Base-by-base conservation (phyloP, 2,329 filamentous ascomycete species). In the Lachnellula cervina region DNA sequence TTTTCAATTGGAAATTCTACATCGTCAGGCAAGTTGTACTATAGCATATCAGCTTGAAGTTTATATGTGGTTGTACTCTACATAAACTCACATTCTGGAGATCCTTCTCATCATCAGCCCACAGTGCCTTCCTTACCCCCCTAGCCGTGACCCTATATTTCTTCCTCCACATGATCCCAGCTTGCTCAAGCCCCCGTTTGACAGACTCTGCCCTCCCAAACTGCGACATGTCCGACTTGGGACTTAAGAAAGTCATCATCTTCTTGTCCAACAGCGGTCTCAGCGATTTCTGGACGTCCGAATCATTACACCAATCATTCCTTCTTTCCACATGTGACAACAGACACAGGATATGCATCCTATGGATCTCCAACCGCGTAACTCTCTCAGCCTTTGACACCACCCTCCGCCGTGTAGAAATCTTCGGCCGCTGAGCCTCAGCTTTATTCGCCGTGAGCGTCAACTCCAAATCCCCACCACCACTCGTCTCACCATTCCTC, bases 281-380 rank as follows among this genome's bases (percentile, higher is more conserved):
- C 42, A 96, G 72, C n/a, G 72, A 73, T 42, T 76, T 79, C 68
- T 96, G 90, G 8, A 89, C 81, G 55, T 79, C 73, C 14, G 74
- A 65, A 67, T 93, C 87, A 66, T 96, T 96, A 73, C 92, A 97
- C 90, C 93, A 97, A 53, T 81, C 76, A 68, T 97, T 99, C 54
- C 92, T 84, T 55, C 83, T 77, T 62, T 88, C 81, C 16, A 86
- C 80, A 70, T 97, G 90, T 9, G 84, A 83, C 16, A 99, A 72
- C 2, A 99, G 77, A 68, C 90, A 96, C 14, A 97, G 74, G 0
- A 97, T 62, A 72, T 99, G 92, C 59, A 85, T 77, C 71, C 93
- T 96, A 71, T 99, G 94, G n/a, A 91, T 78, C 51, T 90, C 81
- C 32, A 94, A 70, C 19, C 92, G 83, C 14, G 70, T 73, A 44